Percentiles rank a stretch among this genome's conserved stretches.
Conservation (phyloP, 1,284 basidiomycete species). For the Trichosporon coremiiforme region DNA sequence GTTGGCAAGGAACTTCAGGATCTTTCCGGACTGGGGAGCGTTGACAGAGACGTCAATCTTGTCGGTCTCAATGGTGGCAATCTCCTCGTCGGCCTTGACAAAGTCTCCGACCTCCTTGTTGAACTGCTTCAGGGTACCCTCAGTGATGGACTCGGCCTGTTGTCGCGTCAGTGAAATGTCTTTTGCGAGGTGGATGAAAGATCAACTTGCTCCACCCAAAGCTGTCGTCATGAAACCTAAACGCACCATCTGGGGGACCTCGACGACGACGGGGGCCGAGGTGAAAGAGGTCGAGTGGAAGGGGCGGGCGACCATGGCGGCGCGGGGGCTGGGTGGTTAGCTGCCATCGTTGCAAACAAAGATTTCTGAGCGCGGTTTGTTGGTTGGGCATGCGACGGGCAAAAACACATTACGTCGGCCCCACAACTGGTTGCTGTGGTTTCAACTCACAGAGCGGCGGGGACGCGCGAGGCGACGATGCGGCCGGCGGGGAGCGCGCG, state of each 20-base stretch:
- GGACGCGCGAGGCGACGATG: constrained; percentile 18
- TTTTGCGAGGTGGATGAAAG: too few relatives aligned
- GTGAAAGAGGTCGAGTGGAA: constrained; percentile 31
- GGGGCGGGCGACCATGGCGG: constrained; percentile 25
- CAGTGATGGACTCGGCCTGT: constrained; percentile 90
- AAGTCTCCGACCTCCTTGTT: constrained; percentile 89
- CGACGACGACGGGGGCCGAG: constrained; percentile 60
- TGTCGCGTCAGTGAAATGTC: neutral
- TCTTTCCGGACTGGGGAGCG: constrained; percentile 83
- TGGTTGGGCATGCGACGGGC: neutral
- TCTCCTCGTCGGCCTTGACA: constrained; percentile 90
- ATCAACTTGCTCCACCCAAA: neutral
- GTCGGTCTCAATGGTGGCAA: constrained; percentile 98
- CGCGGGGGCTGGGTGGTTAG: constrained; percentile 18
- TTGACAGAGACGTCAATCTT: constrained; percentile 99
- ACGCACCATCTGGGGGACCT: constrained; percentile 88
- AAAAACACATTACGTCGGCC: constrained; percentile 19
- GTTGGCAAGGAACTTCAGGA: constrained; percentile 79
- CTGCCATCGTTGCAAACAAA: neutral
- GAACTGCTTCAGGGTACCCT: constrained; percentile 96
- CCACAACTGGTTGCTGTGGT: neutral
- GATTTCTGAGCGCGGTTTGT: neutral
- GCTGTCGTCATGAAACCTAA: neutral
- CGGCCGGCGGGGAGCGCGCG: constrained; percentile 26
- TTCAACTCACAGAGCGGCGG: constrained; percentile 7